Evolutionary conservation across 148 eudicot genomes (phyloP), one percentile per base, ranked within the genome.

Genomic region (Salicornia ramosissima): DNA sequence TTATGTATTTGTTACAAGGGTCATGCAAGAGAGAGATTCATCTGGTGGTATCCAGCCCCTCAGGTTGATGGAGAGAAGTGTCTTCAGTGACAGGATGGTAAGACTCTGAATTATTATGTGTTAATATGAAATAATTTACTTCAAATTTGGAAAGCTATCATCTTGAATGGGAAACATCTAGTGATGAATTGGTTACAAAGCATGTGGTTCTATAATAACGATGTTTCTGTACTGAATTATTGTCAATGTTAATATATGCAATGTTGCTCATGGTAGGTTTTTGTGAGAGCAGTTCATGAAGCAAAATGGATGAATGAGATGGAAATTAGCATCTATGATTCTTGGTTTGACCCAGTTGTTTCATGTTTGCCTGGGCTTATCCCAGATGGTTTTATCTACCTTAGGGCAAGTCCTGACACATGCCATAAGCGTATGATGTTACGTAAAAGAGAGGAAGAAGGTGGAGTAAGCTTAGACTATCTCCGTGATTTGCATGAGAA

Each of bases 221-320:
- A 2, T 16, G 16, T n/a, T 16, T 49, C n/a, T n/a, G n/a, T n/a
- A n/a, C n/a, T n/a, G n/a, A n/a, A n/a, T n/a, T 3, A 24, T 19
- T 52, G 24, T 19, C 26, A 42, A 36, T 47, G n/a, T 70, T 3
- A 28, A 5, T 11, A 71, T 60, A 66, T 63, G n/a, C 13, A 42
- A 31, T 64, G 64, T 68, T 65, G 30, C 34, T 73, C 70, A 40
- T 21, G 76, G 15, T 76, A 92, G 98, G 98, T 92, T 59, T 92
- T 92, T 85, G 98, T 92, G 55, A 87, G 98, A 64, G 98, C 98
- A 57, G 98, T 92, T 68, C 98, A 92, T 83, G 98, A 92, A 81
- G 98, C 98, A 30, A 90, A 92, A 46, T 92, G 96, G 96, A 92
- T 92, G 98, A 92, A 78, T 75, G 98, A 92, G 84, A 92, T 92